Percentiles rank a stretch among this genome's conserved stretches.
Conservation (phyloP, 345 rosid species). For the Pseudoturritis turrita region DNA sequence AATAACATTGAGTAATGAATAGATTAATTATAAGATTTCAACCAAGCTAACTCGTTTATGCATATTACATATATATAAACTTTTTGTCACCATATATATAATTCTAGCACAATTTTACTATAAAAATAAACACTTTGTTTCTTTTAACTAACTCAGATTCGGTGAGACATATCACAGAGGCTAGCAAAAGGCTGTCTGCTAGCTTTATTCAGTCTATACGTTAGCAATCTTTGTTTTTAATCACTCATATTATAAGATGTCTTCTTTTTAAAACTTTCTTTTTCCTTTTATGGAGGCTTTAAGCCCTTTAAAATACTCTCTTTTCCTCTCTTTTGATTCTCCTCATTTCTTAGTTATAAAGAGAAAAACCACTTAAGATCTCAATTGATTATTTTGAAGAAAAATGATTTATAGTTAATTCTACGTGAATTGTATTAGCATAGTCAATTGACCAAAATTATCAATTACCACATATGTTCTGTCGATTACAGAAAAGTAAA, state of each 20-base stretch:
- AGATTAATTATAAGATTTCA: neutral
- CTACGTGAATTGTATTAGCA: neutral
- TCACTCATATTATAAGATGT: constrained; percentile 13
- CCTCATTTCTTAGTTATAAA: neutral
- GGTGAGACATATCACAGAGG: constrained; percentile 27
- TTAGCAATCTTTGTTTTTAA: constrained; percentile 19
- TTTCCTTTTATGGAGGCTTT: constrained; percentile 33
- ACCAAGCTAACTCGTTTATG: neutral
- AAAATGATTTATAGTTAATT: neutral
- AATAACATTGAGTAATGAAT: neutral
- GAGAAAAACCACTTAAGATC: neutral
- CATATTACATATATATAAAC: neutral
- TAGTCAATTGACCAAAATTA: neutral
- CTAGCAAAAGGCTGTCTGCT: constrained; percentile 32
- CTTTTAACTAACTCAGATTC: constrained; percentile 28
- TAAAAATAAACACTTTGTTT: neutral
- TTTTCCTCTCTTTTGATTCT: constrained; percentile 3
- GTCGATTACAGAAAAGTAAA: neutral
- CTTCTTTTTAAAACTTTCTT: constrained; percentile 17
- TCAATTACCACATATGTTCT: neutral
- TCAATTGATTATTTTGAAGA: neutral
- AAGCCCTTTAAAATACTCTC: constrained; percentile 7
- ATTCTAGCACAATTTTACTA: constrained; percentile 1
- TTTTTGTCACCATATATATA: neutral
- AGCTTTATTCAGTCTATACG: constrained; percentile 29